Base-by-base conservation (phyloP, 2,329 filamentous ascomycete genomes). In the Fusarium penzigii region DNA sequence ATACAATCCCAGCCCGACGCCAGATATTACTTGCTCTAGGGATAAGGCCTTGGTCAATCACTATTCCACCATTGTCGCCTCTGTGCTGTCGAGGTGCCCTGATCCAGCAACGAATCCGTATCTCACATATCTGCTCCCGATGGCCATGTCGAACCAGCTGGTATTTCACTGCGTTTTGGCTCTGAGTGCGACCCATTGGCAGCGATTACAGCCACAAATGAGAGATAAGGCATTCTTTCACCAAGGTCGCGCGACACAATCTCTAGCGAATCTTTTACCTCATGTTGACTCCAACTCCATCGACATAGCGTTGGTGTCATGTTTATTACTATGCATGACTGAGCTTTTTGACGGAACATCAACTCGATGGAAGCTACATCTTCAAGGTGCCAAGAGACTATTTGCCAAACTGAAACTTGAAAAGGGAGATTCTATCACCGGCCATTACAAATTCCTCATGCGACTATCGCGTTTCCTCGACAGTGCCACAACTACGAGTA, bases 261-360 rank as follows among this genome's bases (percentile, higher is more conserved):
- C 66, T 3, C 55, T 71, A 14, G 68, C 68, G 20, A 50, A 59
- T n/a, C 54, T 71, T 14, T 53, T 72, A 17, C 68, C 69, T 1
- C 68, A 71, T 11, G 70, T 75, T 1, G 62, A 70, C 41, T 59
- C 53, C 20, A 63, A 60, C 7, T 68, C 61, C 12, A 64, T 63
- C 14, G 67, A 69, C 39, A 68, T 73, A 46, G 71, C 73, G 10
- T 72, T 75, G 17, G 68, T 70, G 3, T 68, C 71, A 14, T 70
- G 73, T n/a, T 63, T 76, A 13, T 48, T 76, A 10, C 66, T 76
- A 1, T 75, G 72, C 50, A 70, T 76, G 64, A 73, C 73, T 5
- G 74, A 75, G 50, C 57, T 75, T 9, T 75, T 75, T 17, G 73
- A 76, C 48, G 72, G 73, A 39, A 70, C 72, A 2, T 74, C 72